phyloP scores from a whole-genome alignment of 1,284 basidiomycete species.

The Fistulinella cinereoalba region DNA sequence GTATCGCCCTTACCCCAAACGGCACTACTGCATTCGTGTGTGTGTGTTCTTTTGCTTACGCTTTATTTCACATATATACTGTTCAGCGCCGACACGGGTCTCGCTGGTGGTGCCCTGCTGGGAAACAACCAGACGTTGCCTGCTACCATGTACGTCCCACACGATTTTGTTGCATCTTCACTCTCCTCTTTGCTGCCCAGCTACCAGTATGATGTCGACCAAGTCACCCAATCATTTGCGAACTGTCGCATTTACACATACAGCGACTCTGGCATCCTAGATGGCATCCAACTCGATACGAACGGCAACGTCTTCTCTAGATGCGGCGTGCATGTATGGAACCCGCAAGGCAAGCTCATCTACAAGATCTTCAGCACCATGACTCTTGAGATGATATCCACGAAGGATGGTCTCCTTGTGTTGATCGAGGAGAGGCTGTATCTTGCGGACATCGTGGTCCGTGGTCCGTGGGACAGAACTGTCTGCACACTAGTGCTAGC shows the following conservation, averaged over 20 bases:
- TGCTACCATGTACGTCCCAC: slow-evolving; percentile 59
- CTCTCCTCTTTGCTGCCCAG: slow-evolving; percentile 34
- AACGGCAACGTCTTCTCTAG: slow-evolving; percentile 21
- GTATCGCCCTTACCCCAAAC: slow-evolving; percentile 67
- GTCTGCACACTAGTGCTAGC: background rate
- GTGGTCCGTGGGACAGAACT: slow-evolving; percentile 16
- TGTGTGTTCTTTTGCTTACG: slow-evolving; percentile 21
- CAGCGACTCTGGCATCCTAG: slow-evolving; percentile 63
- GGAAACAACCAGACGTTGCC: slow-evolving; percentile 63
- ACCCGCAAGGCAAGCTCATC: slow-evolving; percentile 55
- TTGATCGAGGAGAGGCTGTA: slow-evolving; percentile 16
- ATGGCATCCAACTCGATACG: slow-evolving; percentile 56
- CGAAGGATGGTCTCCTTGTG: slow-evolving; percentile 23
- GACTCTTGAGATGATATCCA: slow-evolving; percentile 65
- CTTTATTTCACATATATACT: background rate
- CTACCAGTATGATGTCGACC: slow-evolving; percentile 69
- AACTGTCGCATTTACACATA: slow-evolving; percentile 75
- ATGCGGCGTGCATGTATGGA: slow-evolving; percentile 52
- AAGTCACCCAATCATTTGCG: slow-evolving; percentile 50
- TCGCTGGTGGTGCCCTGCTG: slow-evolving; percentile 41
- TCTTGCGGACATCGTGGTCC: slow-evolving; percentile 17
- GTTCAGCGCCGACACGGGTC: slow-evolving; percentile 54
- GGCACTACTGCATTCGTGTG: slow-evolving; percentile 69
- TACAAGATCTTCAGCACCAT: slow-evolving; percentile 70
- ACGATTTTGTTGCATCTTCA: too few species aligned